Evolutionary conservation across 257 asterid genomes (phyloP).

Genomic region (Fraxinus excelsior): DNA sequence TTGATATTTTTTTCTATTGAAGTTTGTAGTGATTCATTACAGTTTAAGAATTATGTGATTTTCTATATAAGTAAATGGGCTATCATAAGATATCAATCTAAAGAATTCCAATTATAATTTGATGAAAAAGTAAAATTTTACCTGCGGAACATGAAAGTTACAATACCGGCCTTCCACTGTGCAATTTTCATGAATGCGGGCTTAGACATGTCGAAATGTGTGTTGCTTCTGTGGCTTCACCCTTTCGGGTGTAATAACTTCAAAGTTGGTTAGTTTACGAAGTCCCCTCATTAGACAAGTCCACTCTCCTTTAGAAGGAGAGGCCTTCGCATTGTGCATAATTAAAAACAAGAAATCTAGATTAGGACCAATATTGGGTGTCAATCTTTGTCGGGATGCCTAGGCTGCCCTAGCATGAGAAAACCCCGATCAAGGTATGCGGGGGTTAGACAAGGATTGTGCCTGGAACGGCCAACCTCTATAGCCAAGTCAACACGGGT

Average conservation of each 20-base stretch:
- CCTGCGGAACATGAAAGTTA: slow-evolving; percentile 74
- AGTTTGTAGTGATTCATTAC: no score
- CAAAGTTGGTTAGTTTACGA: no score
- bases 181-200: slow-evolving; percentile 88
- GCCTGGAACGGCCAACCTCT: no score
- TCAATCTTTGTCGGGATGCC: background rate
- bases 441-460: no score
- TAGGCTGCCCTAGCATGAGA: background rate
- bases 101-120: background rate
- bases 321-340: no score
- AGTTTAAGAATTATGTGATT: background rate
- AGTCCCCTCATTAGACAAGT: no score
- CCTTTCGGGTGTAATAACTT: background rate
- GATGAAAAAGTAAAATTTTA: slow-evolving; percentile 10
- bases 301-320: no score
- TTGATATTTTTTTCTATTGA: background rate
- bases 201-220: slow-evolving; percentile 81
- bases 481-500: background rate
- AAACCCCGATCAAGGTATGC: no score
- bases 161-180: slow-evolving; percentile 75
- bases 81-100: background rate
- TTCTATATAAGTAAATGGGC: background rate
- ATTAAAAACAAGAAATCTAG: no score
- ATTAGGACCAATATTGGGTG: no score
- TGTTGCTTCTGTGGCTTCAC: no score